A percentile compares a stretch with the other conserved stretches of the same genome.
These are phyloP conservation scores for Oligophagozyma castellii DNA, from an alignment of 1,139 yeast species.

Conservation along the genomic window DNA sequence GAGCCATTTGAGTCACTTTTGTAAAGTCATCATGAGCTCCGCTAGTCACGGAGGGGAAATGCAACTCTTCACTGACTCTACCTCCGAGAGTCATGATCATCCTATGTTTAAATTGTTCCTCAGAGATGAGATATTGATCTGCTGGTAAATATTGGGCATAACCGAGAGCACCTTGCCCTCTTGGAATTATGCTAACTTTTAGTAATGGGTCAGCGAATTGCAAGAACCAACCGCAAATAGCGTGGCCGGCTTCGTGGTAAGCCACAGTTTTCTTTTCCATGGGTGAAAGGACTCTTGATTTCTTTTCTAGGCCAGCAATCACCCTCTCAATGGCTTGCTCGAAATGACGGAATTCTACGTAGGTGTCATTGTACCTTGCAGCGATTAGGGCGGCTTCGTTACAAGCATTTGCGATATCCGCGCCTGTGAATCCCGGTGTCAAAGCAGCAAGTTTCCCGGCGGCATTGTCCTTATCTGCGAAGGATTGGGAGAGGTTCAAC, in stretches of 20 bases:
- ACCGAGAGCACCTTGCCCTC: slow-evolving; percentile 77
- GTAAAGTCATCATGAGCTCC: slow-evolving; percentile 78
- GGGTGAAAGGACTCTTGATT: slow-evolving; percentile 51
- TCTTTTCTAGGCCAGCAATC: slow-evolving; percentile 68
- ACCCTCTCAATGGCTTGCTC: slow-evolving; percentile 76
- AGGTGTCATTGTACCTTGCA: slow-evolving; percentile 47
- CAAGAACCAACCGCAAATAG: slow-evolving; percentile 66
- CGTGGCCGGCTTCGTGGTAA: slow-evolving; percentile 77
- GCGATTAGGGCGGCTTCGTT: slow-evolving; percentile 77
- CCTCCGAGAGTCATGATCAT: slow-evolving; percentile 79
- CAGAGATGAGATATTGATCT: slow-evolving; percentile 53
- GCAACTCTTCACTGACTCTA: slow-evolving; percentile 64
- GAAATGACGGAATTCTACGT: slow-evolving; percentile 49
- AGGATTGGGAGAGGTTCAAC: slow-evolving; percentile 31
- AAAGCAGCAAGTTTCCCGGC: slow-evolving; percentile 64
- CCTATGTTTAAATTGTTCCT: slow-evolving; percentile 53
- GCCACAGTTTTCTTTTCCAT: slow-evolving; percentile 67
- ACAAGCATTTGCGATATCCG: slow-evolving; percentile 74
- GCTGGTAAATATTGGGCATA: slow-evolving; percentile 76
- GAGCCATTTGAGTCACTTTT: slow-evolving; percentile 66
- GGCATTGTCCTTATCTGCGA: slow-evolving; percentile 41
- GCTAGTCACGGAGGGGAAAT: slow-evolving; percentile 63
- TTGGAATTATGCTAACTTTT: slow-evolving; percentile 69
- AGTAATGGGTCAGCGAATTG: slow-evolving; percentile 64
- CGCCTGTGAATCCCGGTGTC: slow-evolving; percentile 80